Conservation (phyloP, 768 basidiomycete species). For the Sarcomyxa edulis region DNA sequence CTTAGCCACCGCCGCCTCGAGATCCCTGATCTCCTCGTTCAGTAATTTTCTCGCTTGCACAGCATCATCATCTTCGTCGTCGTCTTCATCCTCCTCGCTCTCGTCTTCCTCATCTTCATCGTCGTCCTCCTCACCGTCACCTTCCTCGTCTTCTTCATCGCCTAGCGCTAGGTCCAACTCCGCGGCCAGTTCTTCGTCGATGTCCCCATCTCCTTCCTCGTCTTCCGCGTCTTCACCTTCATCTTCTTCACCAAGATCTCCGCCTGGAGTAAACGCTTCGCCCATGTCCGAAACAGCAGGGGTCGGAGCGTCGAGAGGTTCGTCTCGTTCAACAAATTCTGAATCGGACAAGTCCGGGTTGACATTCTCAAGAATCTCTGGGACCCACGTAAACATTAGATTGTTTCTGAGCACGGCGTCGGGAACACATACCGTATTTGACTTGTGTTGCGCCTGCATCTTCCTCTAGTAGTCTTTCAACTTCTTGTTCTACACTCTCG, state of each 20-base stretch:
- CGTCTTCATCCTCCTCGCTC: conserved; percentile 69
- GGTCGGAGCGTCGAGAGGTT: conserved; percentile 64
- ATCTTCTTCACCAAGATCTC: conserved; percentile 48
- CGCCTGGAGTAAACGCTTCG: conserved; percentile 57
- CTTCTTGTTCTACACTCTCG: conserved; percentile 91
- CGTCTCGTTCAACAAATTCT: conserved; percentile 73
- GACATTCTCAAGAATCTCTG: conserved; percentile 84
- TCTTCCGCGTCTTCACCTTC: conserved; percentile 50
- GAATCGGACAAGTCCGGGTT: conserved; percentile 90
- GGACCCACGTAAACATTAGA: too few species aligned
- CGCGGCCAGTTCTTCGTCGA: conserved; percentile 85
- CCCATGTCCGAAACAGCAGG: conserved; percentile 55
- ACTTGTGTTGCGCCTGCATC: conserved; percentile 73
- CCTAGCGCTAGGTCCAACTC: conserved; percentile 84
- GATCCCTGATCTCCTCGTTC: conserved; percentile 84
- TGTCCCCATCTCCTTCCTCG: conserved; percentile 69
- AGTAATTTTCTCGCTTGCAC: conserved; percentile 73
- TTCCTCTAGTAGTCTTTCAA: conserved; percentile 79
- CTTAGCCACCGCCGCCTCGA: conserved; percentile 84
- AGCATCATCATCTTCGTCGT: conserved; percentile 81
- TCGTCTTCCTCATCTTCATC: conserved; percentile 62
- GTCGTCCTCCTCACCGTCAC: conserved; percentile 52
- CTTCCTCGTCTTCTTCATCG: conserved; percentile 55
- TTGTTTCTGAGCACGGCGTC: too few species aligned
- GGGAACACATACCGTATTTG: conserved; percentile 59